These are phyloP conservation scores for Tympanopsis confertula DNA, from an alignment of 2,329 filamentous ascomycete species.

Conservation along the genomic window DNA sequence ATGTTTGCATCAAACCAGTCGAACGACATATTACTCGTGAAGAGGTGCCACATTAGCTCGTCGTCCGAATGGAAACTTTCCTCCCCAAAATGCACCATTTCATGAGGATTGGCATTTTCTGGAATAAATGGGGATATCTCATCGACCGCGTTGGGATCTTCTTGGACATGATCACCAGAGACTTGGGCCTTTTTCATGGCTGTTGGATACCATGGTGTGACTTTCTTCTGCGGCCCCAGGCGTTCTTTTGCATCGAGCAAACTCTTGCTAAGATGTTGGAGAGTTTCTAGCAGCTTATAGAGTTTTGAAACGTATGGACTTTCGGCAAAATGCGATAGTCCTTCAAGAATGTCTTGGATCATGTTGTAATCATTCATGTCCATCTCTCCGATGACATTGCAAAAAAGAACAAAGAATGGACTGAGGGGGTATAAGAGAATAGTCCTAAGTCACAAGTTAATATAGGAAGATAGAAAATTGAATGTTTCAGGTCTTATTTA, in stretches of 20 bases:
- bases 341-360: not conserved
- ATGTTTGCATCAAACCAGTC: not conserved
- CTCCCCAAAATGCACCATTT: not conserved
- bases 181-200: too few species aligned
- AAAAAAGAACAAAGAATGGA: not conserved
- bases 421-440: not conserved
- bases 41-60: not conserved
- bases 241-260: too few species aligned
- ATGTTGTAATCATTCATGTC: not conserved
- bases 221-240: too few species aligned
- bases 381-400: not conserved
- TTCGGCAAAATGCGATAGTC: not conserved
- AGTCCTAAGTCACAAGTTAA: not conserved
- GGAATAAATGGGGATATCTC: not conserved
- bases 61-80: not conserved
- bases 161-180: too few species aligned
- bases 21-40: not conserved
- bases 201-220: not conserved
- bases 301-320: not conserved
- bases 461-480: not conserved
- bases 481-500: too few species aligned
- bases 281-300: not conserved
- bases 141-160: not conserved
- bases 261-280: not conserved
- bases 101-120: not conserved